Conservation (phyloP, 1,139 yeast genomes). For the Pneumocystis sp. region DNA sequence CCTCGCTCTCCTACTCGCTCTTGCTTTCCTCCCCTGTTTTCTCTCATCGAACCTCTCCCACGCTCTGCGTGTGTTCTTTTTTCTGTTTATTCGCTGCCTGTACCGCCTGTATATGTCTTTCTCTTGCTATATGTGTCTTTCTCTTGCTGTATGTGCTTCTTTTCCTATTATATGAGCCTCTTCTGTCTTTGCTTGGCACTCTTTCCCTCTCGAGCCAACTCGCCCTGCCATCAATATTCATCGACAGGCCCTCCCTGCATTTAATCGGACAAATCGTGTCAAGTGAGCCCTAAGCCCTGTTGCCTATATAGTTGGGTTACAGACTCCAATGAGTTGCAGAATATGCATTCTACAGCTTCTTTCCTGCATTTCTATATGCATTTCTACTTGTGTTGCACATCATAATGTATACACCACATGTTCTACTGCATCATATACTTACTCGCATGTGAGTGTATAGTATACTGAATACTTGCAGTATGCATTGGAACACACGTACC, state of each 20-base stretch:
- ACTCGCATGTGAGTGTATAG: too few relatives aligned
- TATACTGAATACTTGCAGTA: too few relatives aligned
- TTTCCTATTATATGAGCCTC: background rate
- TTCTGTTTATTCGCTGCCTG: too few relatives aligned
- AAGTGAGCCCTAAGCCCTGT: background rate
- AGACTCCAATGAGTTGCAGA: too few relatives aligned
- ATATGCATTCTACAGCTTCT: too few relatives aligned
- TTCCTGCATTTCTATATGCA: too few relatives aligned
- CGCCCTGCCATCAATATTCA: conserved; percentile 1
- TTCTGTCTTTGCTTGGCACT: background rate
- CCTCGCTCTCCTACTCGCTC: conserved; percentile 7
- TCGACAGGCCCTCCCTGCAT: background rate
- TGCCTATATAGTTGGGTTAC: too few relatives aligned
- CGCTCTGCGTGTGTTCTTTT: too few relatives aligned
- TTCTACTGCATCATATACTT: too few relatives aligned
- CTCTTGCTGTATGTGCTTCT: conserved; percentile 5
- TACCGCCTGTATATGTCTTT: background rate
- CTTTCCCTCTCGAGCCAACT: background rate
- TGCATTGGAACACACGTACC: too few relatives aligned
- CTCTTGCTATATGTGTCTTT: conserved; percentile 7
- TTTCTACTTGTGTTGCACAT: too few relatives aligned
- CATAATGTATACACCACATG: too few relatives aligned
- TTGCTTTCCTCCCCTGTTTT: conserved; percentile 6
- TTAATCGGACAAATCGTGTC: background rate
- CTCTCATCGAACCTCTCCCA: conserved; percentile 6